Conservation (phyloP, 1,139 yeast species). For the Scheffersomyces parashehatae region DNA sequence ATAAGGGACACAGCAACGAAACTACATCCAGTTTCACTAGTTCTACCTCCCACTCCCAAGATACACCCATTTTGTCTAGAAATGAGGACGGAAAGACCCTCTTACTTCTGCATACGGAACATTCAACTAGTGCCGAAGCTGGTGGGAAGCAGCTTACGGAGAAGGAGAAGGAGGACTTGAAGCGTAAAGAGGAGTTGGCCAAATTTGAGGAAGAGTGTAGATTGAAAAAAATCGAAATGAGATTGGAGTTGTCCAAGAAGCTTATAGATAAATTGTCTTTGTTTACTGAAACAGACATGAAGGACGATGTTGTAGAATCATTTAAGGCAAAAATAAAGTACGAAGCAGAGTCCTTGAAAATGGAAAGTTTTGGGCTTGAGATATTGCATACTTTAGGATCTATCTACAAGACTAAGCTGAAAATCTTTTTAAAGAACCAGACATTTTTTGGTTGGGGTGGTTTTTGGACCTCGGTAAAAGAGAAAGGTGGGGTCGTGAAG, state of each 20-base stretch:
- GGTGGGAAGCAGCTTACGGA: slow-evolving; percentile 20
- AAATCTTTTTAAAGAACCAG: slow-evolving; percentile 59
- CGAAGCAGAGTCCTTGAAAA: slow-evolving; percentile 85
- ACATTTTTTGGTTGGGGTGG: slow-evolving; percentile 79
- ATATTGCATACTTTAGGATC: slow-evolving; percentile 84
- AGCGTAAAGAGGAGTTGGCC: slow-evolving; percentile 64
- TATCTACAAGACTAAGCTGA: slow-evolving; percentile 71
- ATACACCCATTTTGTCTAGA: slow-evolving; percentile 1
- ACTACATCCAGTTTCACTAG: slow-evolving; percentile 2
- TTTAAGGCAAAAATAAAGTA: slow-evolving; percentile 70
- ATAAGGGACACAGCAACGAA: neutral
- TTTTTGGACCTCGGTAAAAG: slow-evolving; percentile 78
- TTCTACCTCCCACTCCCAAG: neutral
- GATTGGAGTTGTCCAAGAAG: slow-evolving; percentile 62
- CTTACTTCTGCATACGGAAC: slow-evolving; percentile 5
- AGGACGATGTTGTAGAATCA: slow-evolving; percentile 63
- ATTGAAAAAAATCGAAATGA: slow-evolving; percentile 69
- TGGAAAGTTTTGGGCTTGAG: slow-evolving; percentile 94
- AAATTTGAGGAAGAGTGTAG: slow-evolving; percentile 79
- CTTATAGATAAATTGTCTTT: slow-evolving; percentile 68
- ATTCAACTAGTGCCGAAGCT: slow-evolving; percentile 9
- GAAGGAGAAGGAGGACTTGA: slow-evolving; percentile 47
- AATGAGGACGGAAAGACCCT: neutral
- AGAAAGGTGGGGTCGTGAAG: slow-evolving; percentile 80
- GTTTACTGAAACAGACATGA: slow-evolving; percentile 82